phyloP scores from a whole-genome alignment of 192 early-diverging fungal genomes.

The Endogone sp. region DNA sequence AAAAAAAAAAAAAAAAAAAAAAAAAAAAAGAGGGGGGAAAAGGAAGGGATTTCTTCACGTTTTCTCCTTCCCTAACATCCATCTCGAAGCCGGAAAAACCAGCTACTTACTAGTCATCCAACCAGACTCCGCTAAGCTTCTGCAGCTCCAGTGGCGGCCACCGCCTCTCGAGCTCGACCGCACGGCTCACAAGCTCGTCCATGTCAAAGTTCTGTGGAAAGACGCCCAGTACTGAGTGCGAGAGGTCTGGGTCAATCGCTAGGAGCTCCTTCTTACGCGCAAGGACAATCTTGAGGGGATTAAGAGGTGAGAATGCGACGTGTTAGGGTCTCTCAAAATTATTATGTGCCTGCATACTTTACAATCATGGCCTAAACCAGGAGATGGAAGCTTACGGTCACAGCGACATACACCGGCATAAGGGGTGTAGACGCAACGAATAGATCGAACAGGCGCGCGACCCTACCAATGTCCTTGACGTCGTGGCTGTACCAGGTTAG shows the following conservation, averaged over 20 bases:
- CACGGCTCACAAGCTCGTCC: slow-evolving; percentile 20
- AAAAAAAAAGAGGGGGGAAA: no score
- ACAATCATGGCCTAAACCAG: not conserved
- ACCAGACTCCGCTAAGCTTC: slow-evolving; percentile 35
- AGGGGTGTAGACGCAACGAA: slow-evolving; percentile 55
- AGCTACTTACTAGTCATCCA: slow-evolving; percentile 44
- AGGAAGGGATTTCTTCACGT: no score
- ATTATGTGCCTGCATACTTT: no score
- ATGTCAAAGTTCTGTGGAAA: not conserved
- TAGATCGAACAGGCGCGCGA: slow-evolving; percentile 61
- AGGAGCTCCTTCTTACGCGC: not conserved
- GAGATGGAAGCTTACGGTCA: slow-evolving; percentile 33
- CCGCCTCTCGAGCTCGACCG: slow-evolving; percentile 34
- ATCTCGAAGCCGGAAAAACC: not conserved
- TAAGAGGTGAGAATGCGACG: no score
- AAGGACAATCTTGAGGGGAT: not conserved
- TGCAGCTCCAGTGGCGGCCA: slow-evolving; percentile 38
- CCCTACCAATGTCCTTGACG: slow-evolving; percentile 38
- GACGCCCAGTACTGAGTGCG: not conserved
- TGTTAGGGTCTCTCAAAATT: no score
- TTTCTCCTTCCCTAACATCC: no score
- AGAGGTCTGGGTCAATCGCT: not conserved
- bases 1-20: not conserved
- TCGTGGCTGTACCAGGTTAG: slow-evolving; percentile 77
- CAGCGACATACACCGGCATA: slow-evolving; percentile 60